Evolutionary conservation across 2,329 filamentous ascomycete species (phyloP).

Genomic region (Parascedosporium putredinis): DNA sequence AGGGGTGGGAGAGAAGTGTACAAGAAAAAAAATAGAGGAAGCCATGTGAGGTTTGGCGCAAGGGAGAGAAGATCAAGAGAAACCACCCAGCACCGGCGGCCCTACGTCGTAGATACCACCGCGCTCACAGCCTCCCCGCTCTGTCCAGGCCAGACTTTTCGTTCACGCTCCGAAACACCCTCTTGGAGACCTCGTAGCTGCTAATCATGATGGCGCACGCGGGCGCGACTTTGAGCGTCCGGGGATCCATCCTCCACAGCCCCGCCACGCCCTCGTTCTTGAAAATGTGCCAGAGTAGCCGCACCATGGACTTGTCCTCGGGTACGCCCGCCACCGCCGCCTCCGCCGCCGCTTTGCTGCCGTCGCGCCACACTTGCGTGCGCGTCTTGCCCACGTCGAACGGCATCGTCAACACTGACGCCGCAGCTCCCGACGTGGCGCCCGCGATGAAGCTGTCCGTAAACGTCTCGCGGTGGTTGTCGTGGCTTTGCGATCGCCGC

Average conservation of each 20-base stretch:
- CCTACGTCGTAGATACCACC: too few species aligned
- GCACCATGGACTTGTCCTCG: constrained; percentile 68
- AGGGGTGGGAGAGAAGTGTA: neutral
- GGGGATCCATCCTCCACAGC: constrained; percentile 88
- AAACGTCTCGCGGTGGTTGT: constrained; percentile 69
- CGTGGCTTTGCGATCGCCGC: constrained; percentile 49
- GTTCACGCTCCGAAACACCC: constrained; percentile 69
- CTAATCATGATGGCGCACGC: constrained; percentile 99
- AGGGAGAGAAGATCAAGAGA: too few species aligned
- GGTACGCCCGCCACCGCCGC: constrained; percentile 37
- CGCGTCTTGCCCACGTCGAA: constrained; percentile 97
- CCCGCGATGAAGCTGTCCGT: constrained; percentile 84
- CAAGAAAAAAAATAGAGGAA: neutral
- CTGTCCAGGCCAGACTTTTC: constrained; percentile 23
- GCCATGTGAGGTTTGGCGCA: neutral
- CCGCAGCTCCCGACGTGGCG: constrained; percentile 70
- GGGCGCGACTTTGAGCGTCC: constrained; percentile 88
- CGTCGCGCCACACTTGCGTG: constrained; percentile 70
- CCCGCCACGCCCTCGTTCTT: constrained; percentile 70
- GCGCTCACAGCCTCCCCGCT: neutral
- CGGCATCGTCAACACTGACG: constrained; percentile 81
- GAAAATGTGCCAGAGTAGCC: constrained; percentile 86
- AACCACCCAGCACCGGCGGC: too few species aligned
- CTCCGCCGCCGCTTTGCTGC: constrained; percentile 22
- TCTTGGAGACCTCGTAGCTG: constrained; percentile 93